These are phyloP conservation scores for Aspergillus sp. DNA, from an alignment of 2,329 filamentous ascomycete genomes.

Conservation along the genomic window DNA sequence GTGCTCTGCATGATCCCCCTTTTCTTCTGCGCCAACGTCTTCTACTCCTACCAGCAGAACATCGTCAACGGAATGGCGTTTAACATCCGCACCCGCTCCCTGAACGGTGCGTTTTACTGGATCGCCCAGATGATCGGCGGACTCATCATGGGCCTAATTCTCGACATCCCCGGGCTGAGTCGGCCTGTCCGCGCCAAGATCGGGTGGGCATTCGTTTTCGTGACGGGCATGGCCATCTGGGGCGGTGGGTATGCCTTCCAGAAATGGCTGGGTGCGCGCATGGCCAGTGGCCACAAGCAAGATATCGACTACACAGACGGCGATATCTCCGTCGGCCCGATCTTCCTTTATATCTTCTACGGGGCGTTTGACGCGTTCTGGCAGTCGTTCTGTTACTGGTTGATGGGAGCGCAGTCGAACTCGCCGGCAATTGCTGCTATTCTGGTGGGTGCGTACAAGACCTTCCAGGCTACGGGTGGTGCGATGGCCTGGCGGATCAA, in stretches of 20 bases:
- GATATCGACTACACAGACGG: constrained; percentile 50
- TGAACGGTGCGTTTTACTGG: constrained; percentile 57
- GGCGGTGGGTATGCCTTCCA: constrained; percentile 66
- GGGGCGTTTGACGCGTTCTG: constrained; percentile 66
- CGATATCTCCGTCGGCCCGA: constrained; percentile 56
- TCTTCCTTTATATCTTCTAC: constrained; percentile 70
- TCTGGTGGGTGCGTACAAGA: constrained; percentile 49
- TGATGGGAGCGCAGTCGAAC: constrained; percentile 48
- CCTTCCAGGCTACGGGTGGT: constrained; percentile 43
- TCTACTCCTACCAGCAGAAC: constrained; percentile 59
- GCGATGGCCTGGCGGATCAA: constrained; percentile 49
- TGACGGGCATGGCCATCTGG: constrained; percentile 54
- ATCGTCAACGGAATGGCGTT: constrained; percentile 55
- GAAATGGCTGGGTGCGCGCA: constrained; percentile 49
- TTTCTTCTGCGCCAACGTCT: constrained; percentile 56
- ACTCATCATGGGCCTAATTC: constrained; percentile 38
- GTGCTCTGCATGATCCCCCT: constrained; percentile 51
- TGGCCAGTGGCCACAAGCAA: constrained; percentile 41
- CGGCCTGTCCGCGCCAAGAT: constrained; percentile 47
- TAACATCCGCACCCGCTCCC: constrained; percentile 54
- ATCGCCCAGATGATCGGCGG: constrained; percentile 57
- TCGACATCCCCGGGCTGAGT: constrained; percentile 43
- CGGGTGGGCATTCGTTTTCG: constrained; percentile 48
- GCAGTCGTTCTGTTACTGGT: constrained; percentile 65
- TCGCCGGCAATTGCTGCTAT: constrained; percentile 41